Base-by-base conservation (phyloP, 1,139 yeast species). In the Kodamaea arcana region DNA sequence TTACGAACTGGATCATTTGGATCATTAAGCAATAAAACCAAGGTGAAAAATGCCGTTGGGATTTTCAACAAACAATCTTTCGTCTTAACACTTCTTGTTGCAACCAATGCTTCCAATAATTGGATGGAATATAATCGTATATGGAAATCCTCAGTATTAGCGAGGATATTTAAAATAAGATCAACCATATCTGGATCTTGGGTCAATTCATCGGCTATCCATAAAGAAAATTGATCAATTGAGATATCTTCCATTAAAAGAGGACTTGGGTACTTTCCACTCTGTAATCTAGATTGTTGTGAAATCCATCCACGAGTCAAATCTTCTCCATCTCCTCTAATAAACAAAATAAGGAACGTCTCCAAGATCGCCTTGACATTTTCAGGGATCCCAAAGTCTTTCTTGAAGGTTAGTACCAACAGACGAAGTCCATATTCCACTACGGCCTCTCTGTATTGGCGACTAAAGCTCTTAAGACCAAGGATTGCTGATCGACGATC, bases 131-230 rank as follows among this genome's bases (percentile, higher is more conserved):
- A 94, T 11, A 92, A 65, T 42, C 83, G 73, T 24, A 82, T 72
- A 54, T 87, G 94, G 53, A 86, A 86, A 51, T 86, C 90, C 25
- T 53, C 55, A 11, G 65, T 65, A 23, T 72, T 70, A 33, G 75
- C 69, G 29, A 70, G 53, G 3, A 84, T 65, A 15, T 75, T 75
- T 20, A 87, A 62, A 32, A 88, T 59, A 4, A 76, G 59, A 16
- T 72, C 68, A 29, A 92, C 67, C 20, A 78, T 72, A 21, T 77
- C 81, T 15, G 57, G 70, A 23, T 73, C 74, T 52, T 86, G 94
- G 2, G 92, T 84, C 48, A 94, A 69, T 47, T 88, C 97, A 59
- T 94, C 98, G 0, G 97, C 88, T 27, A 94, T 83, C 96, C 97
- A 90, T 42, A 88, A 63, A 0, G 96, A 85, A 47, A 94, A 85